Evolutionary conservation across 306 rosid species (phyloP).

Genomic region (Lathyrus tuberosus): DNA sequence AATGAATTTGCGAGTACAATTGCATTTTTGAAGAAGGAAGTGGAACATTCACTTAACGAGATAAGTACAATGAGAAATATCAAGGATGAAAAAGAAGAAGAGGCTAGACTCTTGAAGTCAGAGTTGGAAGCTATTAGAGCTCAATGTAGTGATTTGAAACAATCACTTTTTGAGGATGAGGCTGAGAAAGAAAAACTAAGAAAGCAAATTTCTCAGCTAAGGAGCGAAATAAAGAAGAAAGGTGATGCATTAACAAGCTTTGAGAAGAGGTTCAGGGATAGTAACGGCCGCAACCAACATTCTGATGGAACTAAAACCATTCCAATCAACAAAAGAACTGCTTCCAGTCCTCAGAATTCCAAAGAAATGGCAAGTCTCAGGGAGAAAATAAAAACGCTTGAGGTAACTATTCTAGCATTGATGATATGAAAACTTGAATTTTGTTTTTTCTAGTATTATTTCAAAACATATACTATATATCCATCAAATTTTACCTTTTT

Average conservation of each 20-base stretch:
- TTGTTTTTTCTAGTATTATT: neutral
- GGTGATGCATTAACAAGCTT: slow-evolving; percentile 52
- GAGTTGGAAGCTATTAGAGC: slow-evolving; percentile 66
- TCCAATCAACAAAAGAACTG: slow-evolving; percentile 49
- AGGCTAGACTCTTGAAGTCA: slow-evolving; percentile 47
- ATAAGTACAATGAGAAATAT: slow-evolving; percentile 48
- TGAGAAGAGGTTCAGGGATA: slow-evolving; percentile 69
- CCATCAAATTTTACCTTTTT: neutral
- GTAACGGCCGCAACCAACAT: slow-evolving; percentile 47
- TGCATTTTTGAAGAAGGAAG: slow-evolving; percentile 63
- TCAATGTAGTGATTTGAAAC: slow-evolving; percentile 60
- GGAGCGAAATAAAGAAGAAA: slow-evolving; percentile 70
- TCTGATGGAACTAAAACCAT: slow-evolving; percentile 51
- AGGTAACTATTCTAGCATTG: slow-evolving; percentile 58
- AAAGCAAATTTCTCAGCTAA: slow-evolving; percentile 64
- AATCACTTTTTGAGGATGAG: slow-evolving; percentile 62
- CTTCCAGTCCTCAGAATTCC: slow-evolving; percentile 48
- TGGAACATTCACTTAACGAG: slow-evolving; percentile 55
- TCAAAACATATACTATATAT: neutral
- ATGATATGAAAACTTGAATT: slow-evolving; percentile 19
- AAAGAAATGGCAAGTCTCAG: slow-evolving; percentile 69
- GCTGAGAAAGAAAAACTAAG: slow-evolving; percentile 73
- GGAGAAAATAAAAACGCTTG: slow-evolving; percentile 77
- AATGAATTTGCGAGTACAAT: slow-evolving; percentile 57
- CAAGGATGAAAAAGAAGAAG: slow-evolving; percentile 61